Evolutionary conservation across 768 basidiomycete genomes (phyloP).

Genomic region (Daedaleopsis sinensis): DNA sequence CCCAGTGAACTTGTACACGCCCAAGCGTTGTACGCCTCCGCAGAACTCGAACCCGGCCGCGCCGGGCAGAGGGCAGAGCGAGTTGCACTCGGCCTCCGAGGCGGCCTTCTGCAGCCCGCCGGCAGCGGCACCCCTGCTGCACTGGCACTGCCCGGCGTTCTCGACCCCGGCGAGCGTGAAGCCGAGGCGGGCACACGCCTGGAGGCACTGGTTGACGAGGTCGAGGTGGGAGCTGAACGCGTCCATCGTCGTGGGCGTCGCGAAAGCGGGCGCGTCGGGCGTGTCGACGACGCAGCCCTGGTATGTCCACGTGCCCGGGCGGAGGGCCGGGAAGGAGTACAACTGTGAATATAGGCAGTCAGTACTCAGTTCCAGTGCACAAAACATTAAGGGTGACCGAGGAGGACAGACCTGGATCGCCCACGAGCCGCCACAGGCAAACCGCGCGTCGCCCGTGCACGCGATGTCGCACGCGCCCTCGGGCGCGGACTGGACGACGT

Average conservation of each 20-base stretch:
- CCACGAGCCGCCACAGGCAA: conserved; percentile 25
- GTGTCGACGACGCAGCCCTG: conserved; percentile 22
- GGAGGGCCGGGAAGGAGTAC: conserved; percentile 21
- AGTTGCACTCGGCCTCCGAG: conserved; percentile 11
- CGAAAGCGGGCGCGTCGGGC: conserved; percentile 10
- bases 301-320: conserved; percentile 5
- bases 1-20: conserved; percentile 3
- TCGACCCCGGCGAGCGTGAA: conserved; percentile 17
- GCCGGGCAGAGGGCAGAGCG: conserved; percentile 17
- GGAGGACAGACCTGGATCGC: conserved; percentile 21
- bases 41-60: conserved; percentile 14
- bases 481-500: conserved; percentile 14
- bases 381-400: no score
- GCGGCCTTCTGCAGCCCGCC: not conserved
- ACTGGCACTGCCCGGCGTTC: conserved; percentile 19
- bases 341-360: conserved; percentile 3
- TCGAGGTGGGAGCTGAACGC: conserved; percentile 14
- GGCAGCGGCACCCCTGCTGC: conserved; percentile 13
- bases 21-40: conserved; percentile 11
- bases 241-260: conserved; percentile 3
- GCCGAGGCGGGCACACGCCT: conserved; percentile 10
- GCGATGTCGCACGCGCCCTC: conserved; percentile 24
- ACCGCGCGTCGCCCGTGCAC: conserved; percentile 17
- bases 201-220: conserved; percentile 17
- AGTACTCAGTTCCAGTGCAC: not conserved